Conservation (phyloP, 768 basidiomycete genomes). For the Antrodiella citrinella region DNA sequence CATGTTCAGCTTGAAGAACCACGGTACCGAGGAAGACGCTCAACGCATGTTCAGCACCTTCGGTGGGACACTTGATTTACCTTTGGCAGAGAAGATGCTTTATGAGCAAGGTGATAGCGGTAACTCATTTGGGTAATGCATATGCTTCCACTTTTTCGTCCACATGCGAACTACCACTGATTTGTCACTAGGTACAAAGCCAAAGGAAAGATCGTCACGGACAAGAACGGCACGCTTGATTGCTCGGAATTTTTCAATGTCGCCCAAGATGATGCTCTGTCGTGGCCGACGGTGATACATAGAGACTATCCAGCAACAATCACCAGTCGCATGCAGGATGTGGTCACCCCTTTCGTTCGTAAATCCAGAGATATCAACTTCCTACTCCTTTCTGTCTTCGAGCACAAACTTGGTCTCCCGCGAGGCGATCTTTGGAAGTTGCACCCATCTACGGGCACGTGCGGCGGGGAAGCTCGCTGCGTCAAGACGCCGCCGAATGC, state of each 20-base stretch:
- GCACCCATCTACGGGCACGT: conserved; percentile 39
- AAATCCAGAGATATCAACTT: conserved; percentile 51
- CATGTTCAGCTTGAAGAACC: conserved; percentile 42
- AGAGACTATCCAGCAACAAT: conserved; percentile 52
- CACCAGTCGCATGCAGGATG: conserved; percentile 38
- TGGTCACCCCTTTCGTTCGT: conserved; percentile 46
- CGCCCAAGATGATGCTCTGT: conserved; percentile 59
- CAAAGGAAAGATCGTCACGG: conserved; percentile 52
- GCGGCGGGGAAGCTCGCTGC: conserved; percentile 50
- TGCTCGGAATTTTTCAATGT: conserved; percentile 59
- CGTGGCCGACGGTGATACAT: conserved; percentile 44
- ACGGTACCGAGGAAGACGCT: conserved; percentile 41
- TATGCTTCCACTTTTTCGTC: background rate
- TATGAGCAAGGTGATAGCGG: conserved; percentile 49
- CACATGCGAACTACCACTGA: background rate
- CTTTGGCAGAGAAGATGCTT: conserved; percentile 48
- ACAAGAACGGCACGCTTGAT: conserved; percentile 49
- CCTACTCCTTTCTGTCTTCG: conserved; percentile 46
- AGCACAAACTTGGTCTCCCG: conserved; percentile 46
- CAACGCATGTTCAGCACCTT: conserved; percentile 50
- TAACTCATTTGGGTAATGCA: conserved; percentile 29
- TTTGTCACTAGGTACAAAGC: conserved; percentile 52
- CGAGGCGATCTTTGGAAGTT: conserved; percentile 33
- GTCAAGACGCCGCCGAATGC: conserved; percentile 37
- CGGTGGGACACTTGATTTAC: conserved; percentile 43